Evolutionary conservation across 176 grass and related monocot species (phyloP).

Genomic region (Cymbopogon citratus): DNA sequence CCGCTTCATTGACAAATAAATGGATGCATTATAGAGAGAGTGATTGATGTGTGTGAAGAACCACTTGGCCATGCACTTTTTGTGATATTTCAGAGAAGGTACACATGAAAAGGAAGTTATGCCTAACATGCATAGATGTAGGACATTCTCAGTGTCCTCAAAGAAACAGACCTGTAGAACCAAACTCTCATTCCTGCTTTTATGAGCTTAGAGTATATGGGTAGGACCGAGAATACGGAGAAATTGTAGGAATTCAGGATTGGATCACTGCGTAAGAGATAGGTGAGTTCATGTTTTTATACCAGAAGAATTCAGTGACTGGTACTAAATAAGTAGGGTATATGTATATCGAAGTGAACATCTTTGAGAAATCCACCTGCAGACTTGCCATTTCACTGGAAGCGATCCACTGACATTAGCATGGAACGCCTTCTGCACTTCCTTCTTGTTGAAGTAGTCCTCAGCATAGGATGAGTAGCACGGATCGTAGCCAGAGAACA

Average conservation of each 20-base stretch:
- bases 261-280: constrained; percentile 51
- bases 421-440: constrained; percentile 68
- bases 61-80: background rate
- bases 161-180: constrained; percentile 70
- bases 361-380: constrained; percentile 48
- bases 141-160: background rate
- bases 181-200: constrained; percentile 77
- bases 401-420: constrained; percentile 40
- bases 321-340: background rate
- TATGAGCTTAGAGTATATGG: constrained; percentile 73
- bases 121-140: background rate
- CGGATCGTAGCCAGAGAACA: constrained; percentile 65
- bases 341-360: background rate
- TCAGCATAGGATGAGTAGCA: constrained; percentile 68
- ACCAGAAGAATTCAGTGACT: background rate
- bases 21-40: background rate
- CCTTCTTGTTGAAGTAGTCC: constrained; percentile 65
- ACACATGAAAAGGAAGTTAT: background rate
- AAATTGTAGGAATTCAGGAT: constrained; percentile 62
- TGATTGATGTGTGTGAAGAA: background rate
- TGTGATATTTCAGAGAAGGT: background rate
- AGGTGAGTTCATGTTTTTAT: background rate
- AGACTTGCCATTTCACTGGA: constrained; percentile 45
- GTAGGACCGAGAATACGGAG: constrained; percentile 58
- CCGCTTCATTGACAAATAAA: constrained; percentile 40